These are phyloP conservation scores for Holtermanniella nyarrowii DNA, from an alignment of 768 basidiomycete genomes.

Conservation along the genomic window DNA sequence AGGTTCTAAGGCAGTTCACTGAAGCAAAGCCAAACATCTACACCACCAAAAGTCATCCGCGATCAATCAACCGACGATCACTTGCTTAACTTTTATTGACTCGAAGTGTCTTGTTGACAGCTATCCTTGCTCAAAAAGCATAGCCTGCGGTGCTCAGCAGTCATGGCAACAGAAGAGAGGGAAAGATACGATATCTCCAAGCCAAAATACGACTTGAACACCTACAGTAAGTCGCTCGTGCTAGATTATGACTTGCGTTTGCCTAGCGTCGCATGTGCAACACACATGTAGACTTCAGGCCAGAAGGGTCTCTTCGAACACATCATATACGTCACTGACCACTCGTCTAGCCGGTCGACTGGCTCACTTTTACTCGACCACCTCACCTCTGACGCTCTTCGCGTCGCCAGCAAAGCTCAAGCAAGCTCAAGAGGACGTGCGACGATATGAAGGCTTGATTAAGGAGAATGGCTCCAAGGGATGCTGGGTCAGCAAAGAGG, in stretches of 20 bases:
- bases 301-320: neutral
- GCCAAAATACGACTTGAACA: constrained; percentile 26
- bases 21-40: too few species aligned
- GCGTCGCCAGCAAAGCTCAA: constrained; percentile 25
- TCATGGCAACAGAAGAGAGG: neutral
- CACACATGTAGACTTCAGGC: neutral
- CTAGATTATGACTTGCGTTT: neutral
- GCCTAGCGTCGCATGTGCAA: neutral
- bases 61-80: neutral
- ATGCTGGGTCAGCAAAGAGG: constrained; percentile 22
- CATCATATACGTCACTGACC: neutral
- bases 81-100: neutral
- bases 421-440: constrained; percentile 30
- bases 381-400: constrained; percentile 36
- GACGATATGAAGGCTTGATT: constrained; percentile 28
- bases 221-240: constrained; percentile 20
- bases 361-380: constrained; percentile 37
- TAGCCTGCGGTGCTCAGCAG: neutral
- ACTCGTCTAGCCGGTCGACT: constrained; percentile 26
- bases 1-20: neutral
- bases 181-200: constrained; percentile 4
- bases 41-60: neutral
- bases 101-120: too few species aligned
- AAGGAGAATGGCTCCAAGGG: constrained; percentile 32
- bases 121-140: too few species aligned